Base-by-base conservation (phyloP, 495 filamentous ascomycete species). In the Glarea lozoyensis region DNA sequence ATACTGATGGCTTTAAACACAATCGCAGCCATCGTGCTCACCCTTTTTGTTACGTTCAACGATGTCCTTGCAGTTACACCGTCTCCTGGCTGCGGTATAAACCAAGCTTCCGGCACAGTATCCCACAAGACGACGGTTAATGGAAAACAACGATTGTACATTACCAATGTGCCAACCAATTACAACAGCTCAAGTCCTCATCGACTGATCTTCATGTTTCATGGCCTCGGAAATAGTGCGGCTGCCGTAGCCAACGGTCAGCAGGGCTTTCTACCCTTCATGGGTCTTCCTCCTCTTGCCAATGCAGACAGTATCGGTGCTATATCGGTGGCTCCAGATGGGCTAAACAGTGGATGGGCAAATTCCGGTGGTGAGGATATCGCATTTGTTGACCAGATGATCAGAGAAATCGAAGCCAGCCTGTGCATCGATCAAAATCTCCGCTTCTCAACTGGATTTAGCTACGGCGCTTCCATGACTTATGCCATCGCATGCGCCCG, bases 381-480 rank as follows among this genome's bases (percentile, higher is more conserved):
- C 2, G 50, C 59, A 2, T 67, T 72, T 40, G 60, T 67, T 32
- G 55, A 63, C 30, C 16, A 55, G 22, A 50, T 72, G 19, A 49
- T 68, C 30, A 45, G 61, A 42, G 48, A 53, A 11, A 37, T 68
- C 13, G 61, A 67, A 31, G 50, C 41, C 25, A 64, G 62, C 17
- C 60, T 70, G 25, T 73, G 70, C 51, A 51, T 72, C 5, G 62
- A 73, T 39, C 44, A 57, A 25, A 60, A 48, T 33, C 57, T 63
- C 11, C 55, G 63, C 43, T 73, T 68, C 59, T 61, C 66, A 1
- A 68, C 62, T 3, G 69, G 69, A 7, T 73, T 68, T 55, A 66
- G 62, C 51, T 73, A 65, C 53, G 69, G 69, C 21, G 69, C 56
- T 13, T 62, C 59, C 25, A 72, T 72, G 68, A 66, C 63, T 10